These are phyloP conservation scores for Spiraea crenata DNA, from an alignment of 331 rosid genomes.

Conservation along the genomic window DNA sequence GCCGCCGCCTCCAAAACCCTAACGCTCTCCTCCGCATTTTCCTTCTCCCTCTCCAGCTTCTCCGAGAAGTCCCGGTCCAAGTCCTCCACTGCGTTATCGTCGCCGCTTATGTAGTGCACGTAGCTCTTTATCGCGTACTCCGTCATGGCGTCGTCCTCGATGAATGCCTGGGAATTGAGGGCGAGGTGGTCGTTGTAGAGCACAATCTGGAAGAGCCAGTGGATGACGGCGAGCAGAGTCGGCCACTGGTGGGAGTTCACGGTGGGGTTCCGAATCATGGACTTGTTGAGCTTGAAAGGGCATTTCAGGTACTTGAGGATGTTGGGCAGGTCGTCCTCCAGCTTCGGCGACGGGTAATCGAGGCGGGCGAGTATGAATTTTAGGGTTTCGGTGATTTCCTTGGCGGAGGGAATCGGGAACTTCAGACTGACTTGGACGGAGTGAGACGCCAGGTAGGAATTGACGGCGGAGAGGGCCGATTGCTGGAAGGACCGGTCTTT, in stretches of 20 bases:
- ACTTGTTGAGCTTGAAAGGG: slow-evolving; percentile 72
- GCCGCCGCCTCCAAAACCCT: slow-evolving; percentile 21
- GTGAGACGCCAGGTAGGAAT: slow-evolving; percentile 53
- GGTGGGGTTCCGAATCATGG: slow-evolving; percentile 61
- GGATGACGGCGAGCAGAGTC: slow-evolving; percentile 66
- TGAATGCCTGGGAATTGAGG: slow-evolving; percentile 20
- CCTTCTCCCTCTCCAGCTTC: slow-evolving; percentile 46
- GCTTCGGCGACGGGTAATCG: slow-evolving; percentile 47
- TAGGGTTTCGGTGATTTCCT: slow-evolving; percentile 66
- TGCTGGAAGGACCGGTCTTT: slow-evolving; percentile 68
- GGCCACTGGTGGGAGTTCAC: slow-evolving; percentile 97
- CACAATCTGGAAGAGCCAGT: slow-evolving; percentile 83
- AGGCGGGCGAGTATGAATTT: slow-evolving; percentile 48
- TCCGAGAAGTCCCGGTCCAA: slow-evolving; percentile 44
- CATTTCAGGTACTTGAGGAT: slow-evolving; percentile 50
- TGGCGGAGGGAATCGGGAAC: slow-evolving; percentile 63
- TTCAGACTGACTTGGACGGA: slow-evolving; percentile 50
- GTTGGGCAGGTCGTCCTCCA: slow-evolving; percentile 71
- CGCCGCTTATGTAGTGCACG: slow-evolving; percentile 53
- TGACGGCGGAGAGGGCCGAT: slow-evolving; percentile 53
- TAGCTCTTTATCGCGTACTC: slow-evolving; percentile 48
- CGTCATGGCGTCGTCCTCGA: slow-evolving; percentile 31
- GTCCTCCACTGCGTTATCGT: slow-evolving; percentile 57
- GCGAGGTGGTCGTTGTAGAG: slow-evolving; percentile 32
- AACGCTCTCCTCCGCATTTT: slow-evolving; percentile 33